Percentiles rank a stretch among this genome's conserved stretches.
These are phyloP conservation scores for Gyrodon lividus DNA, from an alignment of 768 basidiomycete genomes.

Conservation along the genomic window DNA sequence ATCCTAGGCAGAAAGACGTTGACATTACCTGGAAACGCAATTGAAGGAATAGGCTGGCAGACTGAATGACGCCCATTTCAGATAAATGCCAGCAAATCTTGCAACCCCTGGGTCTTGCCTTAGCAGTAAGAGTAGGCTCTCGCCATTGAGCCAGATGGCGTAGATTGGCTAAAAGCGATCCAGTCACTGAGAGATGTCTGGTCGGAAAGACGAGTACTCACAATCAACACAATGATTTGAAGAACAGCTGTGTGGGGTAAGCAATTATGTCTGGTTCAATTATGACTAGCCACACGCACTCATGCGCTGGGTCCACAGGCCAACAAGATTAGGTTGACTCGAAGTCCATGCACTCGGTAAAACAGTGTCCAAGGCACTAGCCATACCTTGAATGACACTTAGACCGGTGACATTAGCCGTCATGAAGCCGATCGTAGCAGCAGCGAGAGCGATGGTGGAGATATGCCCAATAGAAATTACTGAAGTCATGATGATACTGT, in stretches of 20 bases:
- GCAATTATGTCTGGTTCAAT: not conserved
- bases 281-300: slow-evolving; percentile 35
- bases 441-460: slow-evolving; percentile 86
- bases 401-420: slow-evolving; percentile 55
- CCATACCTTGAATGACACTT: slow-evolving; percentile 80
- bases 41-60: slow-evolving; percentile 72
- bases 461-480: slow-evolving; percentile 92
- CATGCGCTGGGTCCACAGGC: slow-evolving; percentile 91
- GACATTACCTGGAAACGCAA: slow-evolving; percentile 42
- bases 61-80: slow-evolving; percentile 72
- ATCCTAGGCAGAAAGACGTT: not conserved
- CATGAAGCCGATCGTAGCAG: slow-evolving; percentile 73
- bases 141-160: slow-evolving; percentile 80
- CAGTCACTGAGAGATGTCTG: not conserved
- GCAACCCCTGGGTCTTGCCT: slow-evolving; percentile 85
- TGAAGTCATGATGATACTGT: slow-evolving; percentile 80
- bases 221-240: slow-evolving; percentile 43
- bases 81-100: slow-evolving; percentile 66
- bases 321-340: slow-evolving; percentile 76
- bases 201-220: slow-evolving; percentile 33
- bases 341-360: slow-evolving; percentile 96
- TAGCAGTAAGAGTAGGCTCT: slow-evolving; percentile 67
- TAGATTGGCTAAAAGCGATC: slow-evolving; percentile 45
- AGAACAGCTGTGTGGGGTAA: slow-evolving; percentile 14
- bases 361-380: slow-evolving; percentile 87